phyloP scores from a whole-genome alignment of 352 stramenopile genomes.

The Globisporangium spinosum region DNA sequence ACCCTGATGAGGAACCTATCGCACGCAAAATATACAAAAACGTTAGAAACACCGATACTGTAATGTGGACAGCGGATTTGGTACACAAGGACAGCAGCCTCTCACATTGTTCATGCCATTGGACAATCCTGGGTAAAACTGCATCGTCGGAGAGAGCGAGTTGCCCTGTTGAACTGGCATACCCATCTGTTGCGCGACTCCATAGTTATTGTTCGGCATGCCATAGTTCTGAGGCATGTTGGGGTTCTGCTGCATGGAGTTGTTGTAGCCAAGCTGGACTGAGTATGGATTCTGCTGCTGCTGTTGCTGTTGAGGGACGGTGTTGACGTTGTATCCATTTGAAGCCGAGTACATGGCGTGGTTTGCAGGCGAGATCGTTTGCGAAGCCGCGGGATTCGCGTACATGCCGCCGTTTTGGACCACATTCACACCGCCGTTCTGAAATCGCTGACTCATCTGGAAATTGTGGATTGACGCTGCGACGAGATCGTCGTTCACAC shows the following conservation, averaged over 20 bases:
- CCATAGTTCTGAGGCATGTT: constrained; percentile 49
- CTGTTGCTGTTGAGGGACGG: constrained; percentile 15
- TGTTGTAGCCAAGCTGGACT: constrained; percentile 31
- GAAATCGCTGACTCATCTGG: constrained; percentile 60
- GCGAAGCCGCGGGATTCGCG: constrained; percentile 10
- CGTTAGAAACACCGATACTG: background rate
- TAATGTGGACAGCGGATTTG: background rate
- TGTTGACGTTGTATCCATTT: constrained; percentile 42
- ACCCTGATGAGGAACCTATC: constrained; percentile 7
- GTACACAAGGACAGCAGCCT: background rate
- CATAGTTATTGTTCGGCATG: constrained; percentile 25
- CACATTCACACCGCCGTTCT: constrained; percentile 12
- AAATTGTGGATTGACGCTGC: constrained; percentile 75
- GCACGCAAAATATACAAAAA: background rate
- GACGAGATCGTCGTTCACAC: constrained; percentile 66
- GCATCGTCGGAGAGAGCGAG: constrained; percentile 5
- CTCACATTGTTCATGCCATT: constrained; percentile 18
- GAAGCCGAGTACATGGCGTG: constrained; percentile 45
- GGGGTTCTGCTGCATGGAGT: constrained; percentile 42
- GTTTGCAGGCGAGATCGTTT: constrained; percentile 37
- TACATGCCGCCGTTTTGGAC: constrained; percentile 14
- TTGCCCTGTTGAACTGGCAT: constrained; percentile 14
- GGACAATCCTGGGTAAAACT: constrained; percentile 12
- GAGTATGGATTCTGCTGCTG: constrained; percentile 30
- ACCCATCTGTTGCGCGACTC: constrained; percentile 8